Base-by-base conservation (phyloP, 148 eudicot species). In the Rhododendron henanense region DNA sequence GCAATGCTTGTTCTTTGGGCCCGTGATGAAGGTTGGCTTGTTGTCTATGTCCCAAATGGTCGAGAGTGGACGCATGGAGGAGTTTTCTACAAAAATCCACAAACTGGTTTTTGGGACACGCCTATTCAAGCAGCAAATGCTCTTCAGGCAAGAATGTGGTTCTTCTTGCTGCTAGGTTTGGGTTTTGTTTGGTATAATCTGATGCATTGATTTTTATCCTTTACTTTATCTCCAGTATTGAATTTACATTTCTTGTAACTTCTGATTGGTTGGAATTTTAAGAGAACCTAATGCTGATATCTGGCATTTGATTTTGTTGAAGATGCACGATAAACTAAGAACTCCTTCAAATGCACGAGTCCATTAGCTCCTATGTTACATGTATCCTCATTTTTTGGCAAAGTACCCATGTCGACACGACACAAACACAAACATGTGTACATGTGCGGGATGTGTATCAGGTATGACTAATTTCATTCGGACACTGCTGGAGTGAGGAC, bases 1-100 rank as follows among this genome's bases (percentile, higher is more conserved):
- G 97, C 99, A 80, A 92, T 97, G 98, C 99, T 97, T 84, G 99
- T 94, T 88, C 92, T 94, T 18, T 97, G 99, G 99, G 99, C 99
- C 59, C 98, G 99, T 65, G 90, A 92, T 85, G 98, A 95, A 91
- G 99, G 98, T 69, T 97, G 99, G 99, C 89, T 97, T 81, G 99
- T 97, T 55, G 85, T 97, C 51, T 97, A 97, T 91, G 91, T 87
- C 19, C 98, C 99, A 23, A 89, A 88, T 84, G 99, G 95, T 71
- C 93, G 88, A 88, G 90, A 91, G 33, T 97, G 98, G 99, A 94
- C 99, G 1, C 99, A 97, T 91, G 98, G 96, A 81, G 96, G 98
- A 25, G 89, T 92, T 88, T 95, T 90, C 89, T 95, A 93, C 85
- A 90, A 92, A 81, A 95, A 94, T 85, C 92, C 93, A 41, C 86